Percentiles rank a stretch among this genome's conserved stretches.
phyloP scores from a whole-genome alignment of 768 basidiomycete species.

The Trametes sanguinea region DNA sequence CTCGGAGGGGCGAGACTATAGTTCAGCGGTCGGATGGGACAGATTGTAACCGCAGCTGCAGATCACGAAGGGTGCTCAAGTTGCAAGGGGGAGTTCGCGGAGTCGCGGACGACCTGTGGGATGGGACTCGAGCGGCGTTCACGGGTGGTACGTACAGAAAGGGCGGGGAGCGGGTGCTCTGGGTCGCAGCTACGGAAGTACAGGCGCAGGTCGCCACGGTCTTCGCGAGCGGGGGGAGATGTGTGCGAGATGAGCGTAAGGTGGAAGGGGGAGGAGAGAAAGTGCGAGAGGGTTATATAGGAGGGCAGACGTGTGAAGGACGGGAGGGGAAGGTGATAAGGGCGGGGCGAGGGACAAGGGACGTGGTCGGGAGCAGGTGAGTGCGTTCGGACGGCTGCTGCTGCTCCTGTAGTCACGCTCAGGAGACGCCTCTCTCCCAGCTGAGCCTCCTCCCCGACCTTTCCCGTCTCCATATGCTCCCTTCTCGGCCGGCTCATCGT shows the following conservation, averaged over 20 bases:
- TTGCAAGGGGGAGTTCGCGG: neutral
- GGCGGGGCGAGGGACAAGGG: neutral
- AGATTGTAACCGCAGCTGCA: neutral
- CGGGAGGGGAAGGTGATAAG: constrained; percentile 16
- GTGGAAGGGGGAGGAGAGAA: constrained; percentile 21
- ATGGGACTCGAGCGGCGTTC: neutral
- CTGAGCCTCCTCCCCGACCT: neutral
- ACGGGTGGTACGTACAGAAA: constrained; percentile 9
- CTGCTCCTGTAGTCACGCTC: neutral
- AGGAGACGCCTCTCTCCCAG: constrained; percentile 4
- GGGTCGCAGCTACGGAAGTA: constrained; percentile 1
- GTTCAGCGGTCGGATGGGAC: neutral
- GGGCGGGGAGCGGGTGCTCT: constrained; percentile 6
- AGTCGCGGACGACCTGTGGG: constrained; percentile 2
- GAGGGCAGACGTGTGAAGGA: constrained; percentile 21
- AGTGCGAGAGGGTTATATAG: constrained; percentile 18
- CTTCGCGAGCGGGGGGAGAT: neutral
- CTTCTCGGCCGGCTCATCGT: neutral
- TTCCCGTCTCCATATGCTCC: neutral
- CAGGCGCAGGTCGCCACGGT: neutral
- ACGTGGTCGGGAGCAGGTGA: constrained; percentile 10
- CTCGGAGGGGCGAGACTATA: neutral
- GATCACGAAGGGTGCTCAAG: neutral
- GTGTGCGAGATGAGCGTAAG: constrained; percentile 10
- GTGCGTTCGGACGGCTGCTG: neutral